A percentile compares a stretch with the other conserved stretches of the same genome.
Conservation (phyloP, 2,329 filamentous ascomycete species). For the Fusarium aywerte region DNA sequence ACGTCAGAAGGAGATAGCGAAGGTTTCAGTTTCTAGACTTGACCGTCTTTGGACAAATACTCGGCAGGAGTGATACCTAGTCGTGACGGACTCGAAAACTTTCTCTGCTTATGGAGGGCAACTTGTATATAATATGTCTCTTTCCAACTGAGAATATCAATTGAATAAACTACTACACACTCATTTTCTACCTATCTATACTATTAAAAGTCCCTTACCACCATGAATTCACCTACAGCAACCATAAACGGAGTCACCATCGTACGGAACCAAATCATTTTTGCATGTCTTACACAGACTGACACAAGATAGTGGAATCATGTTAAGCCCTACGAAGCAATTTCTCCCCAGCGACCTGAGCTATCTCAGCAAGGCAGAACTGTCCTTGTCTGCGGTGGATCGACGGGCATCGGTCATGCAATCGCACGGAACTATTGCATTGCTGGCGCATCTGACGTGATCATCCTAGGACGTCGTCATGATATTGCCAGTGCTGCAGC, state of each 20-base stretch:
- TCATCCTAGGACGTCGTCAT: constrained; percentile 50
- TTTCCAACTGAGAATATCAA: neutral
- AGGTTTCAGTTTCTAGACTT: neutral
- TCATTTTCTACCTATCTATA: neutral
- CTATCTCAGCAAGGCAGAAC: constrained; percentile 58
- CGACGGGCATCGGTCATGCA: constrained; percentile 72
- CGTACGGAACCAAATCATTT: neutral
- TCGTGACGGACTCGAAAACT: neutral
- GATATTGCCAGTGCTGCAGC: constrained; percentile 18
- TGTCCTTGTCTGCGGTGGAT: constrained; percentile 74
- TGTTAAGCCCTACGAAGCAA: constrained; percentile 51
- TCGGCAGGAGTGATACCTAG: neutral
- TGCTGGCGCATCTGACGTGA: constrained; percentile 53
- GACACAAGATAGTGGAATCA: constrained; percentile 38
- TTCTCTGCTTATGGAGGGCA: no score
- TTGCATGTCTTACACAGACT: neutral
- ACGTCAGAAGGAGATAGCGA: no score
- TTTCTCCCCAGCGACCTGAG: constrained; percentile 52
- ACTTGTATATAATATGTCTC: neutral
- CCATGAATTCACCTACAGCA: constrained; percentile 9
- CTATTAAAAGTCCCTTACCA: neutral
- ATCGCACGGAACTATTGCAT: constrained; percentile 67
- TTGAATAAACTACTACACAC: neutral
- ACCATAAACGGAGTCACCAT: constrained; percentile 14
- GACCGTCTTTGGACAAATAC: neutral